Evolutionary conservation across 805 yeast species (phyloP), one percentile per base, ranked within the genome.

Genomic region (Nakazawaea peltata): DNA sequence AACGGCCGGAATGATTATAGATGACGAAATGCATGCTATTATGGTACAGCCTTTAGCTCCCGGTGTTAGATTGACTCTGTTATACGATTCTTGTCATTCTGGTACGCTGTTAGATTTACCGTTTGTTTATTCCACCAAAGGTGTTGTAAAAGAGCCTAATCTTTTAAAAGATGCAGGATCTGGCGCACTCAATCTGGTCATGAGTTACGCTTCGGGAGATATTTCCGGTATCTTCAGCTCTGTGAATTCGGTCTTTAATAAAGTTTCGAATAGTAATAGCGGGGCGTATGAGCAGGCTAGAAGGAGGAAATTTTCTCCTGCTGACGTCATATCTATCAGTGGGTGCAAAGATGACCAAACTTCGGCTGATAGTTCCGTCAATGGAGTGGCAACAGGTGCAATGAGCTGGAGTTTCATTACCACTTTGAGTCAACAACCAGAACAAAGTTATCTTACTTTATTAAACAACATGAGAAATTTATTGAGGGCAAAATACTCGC

Each of bases 21-120:
- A 84, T 54, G 94, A 84, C 55, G 67, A 67, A 12, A 65, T 85
- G 65, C 90, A 84, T 53, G 77, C 67, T 33, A 65, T 77, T 26
- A 57, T 85, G 71, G 94, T 85, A 18, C 63, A 59, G 41, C 74
- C 86, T 1, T 63, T 85, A 44, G 80, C 72, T 11, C 68, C 77
- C 2, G 94, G 94, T 30, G 79, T 80, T 30, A 68, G 88, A 41
- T 61, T 85, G 36, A 84, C 94, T 3, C 87, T 88, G 0, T 59
- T 84, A 40, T 84, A 80, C 47, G 95, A 85, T 57, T 78, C 86
- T 10, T 85, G 95, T 53, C 95, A 85, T 52, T 81, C 90, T 1
- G 95, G 94, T 10, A 74, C 90, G 1, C 90, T 73, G 1, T 56
- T 85, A 44, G 95, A 85, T 54, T 60, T 85, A 40, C 95, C 94